These are phyloP conservation scores for Colletotrichum plurivorum DNA, from an alignment of 2,329 filamentous ascomycete genomes.

Conservation along the genomic window DNA sequence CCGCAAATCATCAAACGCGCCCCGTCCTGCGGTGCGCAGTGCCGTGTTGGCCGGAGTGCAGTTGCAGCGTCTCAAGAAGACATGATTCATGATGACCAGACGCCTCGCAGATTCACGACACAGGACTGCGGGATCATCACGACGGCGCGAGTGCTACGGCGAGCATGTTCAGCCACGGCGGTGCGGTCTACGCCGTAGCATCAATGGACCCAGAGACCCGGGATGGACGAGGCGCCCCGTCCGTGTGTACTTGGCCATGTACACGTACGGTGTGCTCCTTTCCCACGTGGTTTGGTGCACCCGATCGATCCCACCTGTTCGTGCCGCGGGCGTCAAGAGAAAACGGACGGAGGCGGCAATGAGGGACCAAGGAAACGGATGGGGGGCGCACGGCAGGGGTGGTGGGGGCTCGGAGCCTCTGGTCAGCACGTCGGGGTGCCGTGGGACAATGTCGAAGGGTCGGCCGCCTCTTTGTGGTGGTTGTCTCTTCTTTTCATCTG, in stretches of 20 bases:
- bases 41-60: not conserved
- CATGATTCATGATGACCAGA: slow-evolving; percentile 1
- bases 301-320: slow-evolving; percentile 35
- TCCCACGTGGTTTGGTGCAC: slow-evolving; percentile 23
- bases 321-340: slow-evolving; percentile 19
- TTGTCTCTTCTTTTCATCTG: slow-evolving; percentile 27
- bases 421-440: not conserved
- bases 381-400: not conserved
- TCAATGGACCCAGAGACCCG: not conserved
- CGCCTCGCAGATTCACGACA: not conserved
- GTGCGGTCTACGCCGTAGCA: not conserved
- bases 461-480: not conserved
- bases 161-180: not conserved
- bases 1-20: slow-evolving; percentile 6
- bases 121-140: not conserved
- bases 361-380: no score
- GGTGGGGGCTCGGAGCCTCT: not conserved
- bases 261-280: not conserved
- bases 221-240: not conserved
- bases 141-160: not conserved
- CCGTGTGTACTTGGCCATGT: not conserved
- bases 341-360: slow-evolving; percentile 11
- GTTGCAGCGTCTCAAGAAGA: slow-evolving; percentile 42
- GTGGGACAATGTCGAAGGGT: no score
- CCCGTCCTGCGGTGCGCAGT: no score